Evolutionary conservation across 2,329 filamentous ascomycete genomes (phyloP), one percentile per base, ranked within the genome.

Genomic region (Colletotrichum zoysiae): DNA sequence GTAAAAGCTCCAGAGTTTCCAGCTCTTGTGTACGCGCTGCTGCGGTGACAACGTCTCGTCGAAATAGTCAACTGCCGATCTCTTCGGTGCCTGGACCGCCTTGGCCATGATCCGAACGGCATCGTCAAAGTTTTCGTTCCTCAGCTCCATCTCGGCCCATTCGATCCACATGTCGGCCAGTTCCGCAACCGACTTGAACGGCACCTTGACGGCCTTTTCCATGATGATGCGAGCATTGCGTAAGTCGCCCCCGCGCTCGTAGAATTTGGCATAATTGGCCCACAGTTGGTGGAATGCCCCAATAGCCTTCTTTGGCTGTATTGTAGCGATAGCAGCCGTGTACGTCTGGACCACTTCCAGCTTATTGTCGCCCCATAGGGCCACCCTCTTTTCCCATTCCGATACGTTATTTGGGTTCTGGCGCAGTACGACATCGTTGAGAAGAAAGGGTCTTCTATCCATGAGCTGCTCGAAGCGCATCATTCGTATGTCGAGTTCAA

Each of bases 1-100:
- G 77, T 99, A 99, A 85, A 99, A 99, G 82, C 95, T 97, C 96
- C 96, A 99, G 14, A 99, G 84, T 81, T 98, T 99, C 96, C 96
- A 99, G 79, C 94, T 97, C 86, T 99, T 99, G 84, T 99, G 96
- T 3, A 99, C 93, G 74, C 97, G 90, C 84, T 98, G 96, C 80
- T 99, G 96, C 5, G 96, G 95, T 1, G 94, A 95, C 8, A 99
- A 85, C 0, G 90, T 94, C 80, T 99, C 97, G 80, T 99, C 96
- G 78, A 98, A 99, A 80, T 98, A 99, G 84, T 99, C 96, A n/a
- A 99, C 95, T 2, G 91, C 97, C n/a, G 95, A 98, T 75, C 94
- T 87, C 82, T 98, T 98, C 0, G 96, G 95, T n/a, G 96, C 94
- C 81, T 97, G 95, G 6, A 96, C 95, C 23, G 96, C 96, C 81